phyloP scores from a whole-genome alignment of 345 rosid genomes.

The Balakata baccata region DNA sequence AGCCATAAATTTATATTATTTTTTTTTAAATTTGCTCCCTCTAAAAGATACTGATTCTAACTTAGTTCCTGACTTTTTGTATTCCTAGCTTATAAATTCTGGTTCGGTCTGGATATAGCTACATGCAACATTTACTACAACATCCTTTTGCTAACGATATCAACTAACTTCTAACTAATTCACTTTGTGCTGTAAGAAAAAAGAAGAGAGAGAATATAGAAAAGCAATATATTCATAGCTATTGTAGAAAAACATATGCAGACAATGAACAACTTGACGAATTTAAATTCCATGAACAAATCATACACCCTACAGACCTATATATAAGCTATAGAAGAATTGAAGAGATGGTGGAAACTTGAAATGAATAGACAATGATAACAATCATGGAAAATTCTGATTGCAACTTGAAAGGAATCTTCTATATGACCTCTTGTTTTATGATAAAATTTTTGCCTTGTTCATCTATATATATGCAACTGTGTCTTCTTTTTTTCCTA shows the following conservation, averaged over 20 bases:
- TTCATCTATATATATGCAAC: not conserved
- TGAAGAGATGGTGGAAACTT: slow-evolving; percentile 7
- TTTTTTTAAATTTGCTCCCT: too few relatives aligned
- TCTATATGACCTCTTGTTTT: not conserved
- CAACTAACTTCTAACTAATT: too few relatives aligned
- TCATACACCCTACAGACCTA: not conserved
- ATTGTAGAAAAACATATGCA: not conserved
- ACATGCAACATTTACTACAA: too few relatives aligned
- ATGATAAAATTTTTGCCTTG: not conserved
- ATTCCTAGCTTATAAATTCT: too few relatives aligned
- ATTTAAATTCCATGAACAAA: not conserved
- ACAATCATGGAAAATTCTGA: not conserved
- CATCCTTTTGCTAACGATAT: too few relatives aligned
- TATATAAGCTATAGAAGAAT: too few relatives aligned
- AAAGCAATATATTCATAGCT: not conserved
- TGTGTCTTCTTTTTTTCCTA: not conserved
- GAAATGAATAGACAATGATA: not conserved
- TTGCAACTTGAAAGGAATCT: not conserved
- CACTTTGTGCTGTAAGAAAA: not conserved
- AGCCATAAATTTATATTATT: too few relatives aligned
- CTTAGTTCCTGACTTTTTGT: too few relatives aligned
- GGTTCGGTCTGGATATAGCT: too few relatives aligned
- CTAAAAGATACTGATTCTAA: too few relatives aligned
- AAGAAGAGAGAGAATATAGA: too few relatives aligned
- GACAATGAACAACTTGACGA: not conserved